These are phyloP conservation scores for Boletus edulis DNA, from an alignment of 768 basidiomycete species.

Conservation along the genomic window DNA sequence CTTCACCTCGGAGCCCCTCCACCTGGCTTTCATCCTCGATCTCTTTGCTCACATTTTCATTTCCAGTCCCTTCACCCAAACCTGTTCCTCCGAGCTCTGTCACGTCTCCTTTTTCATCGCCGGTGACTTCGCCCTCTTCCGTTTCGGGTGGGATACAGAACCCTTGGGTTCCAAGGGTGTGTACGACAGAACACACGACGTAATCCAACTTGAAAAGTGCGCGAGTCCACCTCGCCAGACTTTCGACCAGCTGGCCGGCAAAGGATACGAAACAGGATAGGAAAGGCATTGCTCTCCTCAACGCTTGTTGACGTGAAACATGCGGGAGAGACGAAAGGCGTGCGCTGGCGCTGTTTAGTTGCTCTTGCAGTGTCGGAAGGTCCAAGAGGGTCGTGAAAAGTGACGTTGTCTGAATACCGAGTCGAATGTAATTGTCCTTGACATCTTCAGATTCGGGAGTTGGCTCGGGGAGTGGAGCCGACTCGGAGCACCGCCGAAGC, in stretches of 20 bases:
- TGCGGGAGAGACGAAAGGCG: slow-evolving; percentile 37
- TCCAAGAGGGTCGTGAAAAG: slow-evolving; percentile 49
- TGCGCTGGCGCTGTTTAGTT: slow-evolving; percentile 39
- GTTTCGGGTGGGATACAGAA: slow-evolving; percentile 91
- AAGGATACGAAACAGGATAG: slow-evolving; percentile 59
- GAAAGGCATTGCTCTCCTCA: slow-evolving; percentile 70
- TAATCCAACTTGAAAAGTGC: slow-evolving; percentile 82
- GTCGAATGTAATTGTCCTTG: slow-evolving; percentile 50
- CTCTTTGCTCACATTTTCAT: slow-evolving; percentile 88
- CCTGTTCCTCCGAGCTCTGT: slow-evolving; percentile 75
- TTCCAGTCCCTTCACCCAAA: slow-evolving; percentile 83
- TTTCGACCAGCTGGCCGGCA: slow-evolving; percentile 53
- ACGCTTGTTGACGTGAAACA: slow-evolving; percentile 30
- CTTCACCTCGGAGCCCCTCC: slow-evolving; percentile 82
- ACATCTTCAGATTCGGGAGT: slow-evolving; percentile 28
- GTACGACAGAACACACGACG: slow-evolving; percentile 70
- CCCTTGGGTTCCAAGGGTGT: slow-evolving; percentile 76
- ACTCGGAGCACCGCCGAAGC: slow-evolving; percentile 39
- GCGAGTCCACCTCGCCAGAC: slow-evolving; percentile 64
- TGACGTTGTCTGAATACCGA: slow-evolving; percentile 43
- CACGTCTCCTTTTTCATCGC: slow-evolving; percentile 38
- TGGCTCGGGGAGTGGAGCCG: not conserved
- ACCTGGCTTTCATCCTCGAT: slow-evolving; percentile 97
- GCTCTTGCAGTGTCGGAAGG: slow-evolving; percentile 40
- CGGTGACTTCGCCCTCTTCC: slow-evolving; percentile 48